phyloP scores from a whole-genome alignment of 2,329 filamentous ascomycete species.

The Aspergillus sp. region DNA sequence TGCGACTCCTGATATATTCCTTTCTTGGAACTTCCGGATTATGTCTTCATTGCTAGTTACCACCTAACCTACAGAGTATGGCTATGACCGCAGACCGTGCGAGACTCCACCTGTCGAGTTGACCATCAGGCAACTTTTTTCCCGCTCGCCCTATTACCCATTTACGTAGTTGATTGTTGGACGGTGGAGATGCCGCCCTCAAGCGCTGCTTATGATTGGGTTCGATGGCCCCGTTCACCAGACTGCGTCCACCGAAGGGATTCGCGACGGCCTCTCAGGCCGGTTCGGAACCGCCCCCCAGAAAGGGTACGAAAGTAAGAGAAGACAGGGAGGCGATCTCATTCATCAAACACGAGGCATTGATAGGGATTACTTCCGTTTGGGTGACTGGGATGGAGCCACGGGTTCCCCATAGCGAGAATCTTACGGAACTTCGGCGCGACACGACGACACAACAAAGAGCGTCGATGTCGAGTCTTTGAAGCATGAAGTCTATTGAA shows the following conservation, averaged over 20 bases:
- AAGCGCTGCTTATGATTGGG: not conserved
- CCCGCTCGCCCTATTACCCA: not conserved
- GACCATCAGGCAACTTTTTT: not conserved
- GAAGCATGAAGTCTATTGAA: too few species aligned
- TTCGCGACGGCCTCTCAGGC: too few species aligned
- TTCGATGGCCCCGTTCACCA: not conserved
- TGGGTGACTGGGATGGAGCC: too few species aligned
- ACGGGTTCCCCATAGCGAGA: not conserved
- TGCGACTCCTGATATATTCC: too few species aligned
- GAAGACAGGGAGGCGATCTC: not conserved
- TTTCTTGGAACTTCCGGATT: not conserved
- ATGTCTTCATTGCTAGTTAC: not conserved
- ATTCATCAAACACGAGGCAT: too few species aligned
- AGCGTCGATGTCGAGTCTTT: too few species aligned
- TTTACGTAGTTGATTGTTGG: not conserved
- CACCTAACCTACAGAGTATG: too few species aligned
- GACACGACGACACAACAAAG: too few species aligned
- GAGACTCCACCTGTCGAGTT: not conserved
- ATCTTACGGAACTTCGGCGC: not conserved
- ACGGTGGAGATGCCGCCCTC: not conserved
- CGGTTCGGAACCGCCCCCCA: not conserved
- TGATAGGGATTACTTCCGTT: too few species aligned
- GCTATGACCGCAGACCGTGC: not conserved
- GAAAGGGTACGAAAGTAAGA: slow-evolving; percentile 12
- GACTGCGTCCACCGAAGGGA: too few species aligned